Percentiles rank a stretch among this genome's conserved stretches.
These are phyloP conservation scores for Aspergillus piperis DNA, from an alignment of 2,329 filamentous ascomycete genomes.

Conservation along the genomic window DNA sequence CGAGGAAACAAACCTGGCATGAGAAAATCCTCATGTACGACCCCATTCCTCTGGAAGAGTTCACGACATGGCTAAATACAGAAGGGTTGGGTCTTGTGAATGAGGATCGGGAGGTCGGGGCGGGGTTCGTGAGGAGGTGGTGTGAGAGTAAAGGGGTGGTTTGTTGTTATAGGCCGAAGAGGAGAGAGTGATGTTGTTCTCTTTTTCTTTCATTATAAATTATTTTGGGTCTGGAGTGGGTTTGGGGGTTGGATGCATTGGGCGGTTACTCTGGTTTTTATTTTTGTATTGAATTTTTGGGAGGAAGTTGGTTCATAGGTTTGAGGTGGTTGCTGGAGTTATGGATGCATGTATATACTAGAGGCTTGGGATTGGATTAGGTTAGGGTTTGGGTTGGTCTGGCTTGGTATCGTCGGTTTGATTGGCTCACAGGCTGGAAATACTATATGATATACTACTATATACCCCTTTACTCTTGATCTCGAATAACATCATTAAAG, in stretches of 20 bases:
- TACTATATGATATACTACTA: too few species aligned
- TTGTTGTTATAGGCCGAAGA: constrained; percentile 59
- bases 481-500: too few species aligned
- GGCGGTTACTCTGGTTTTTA: too few species aligned
- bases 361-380: not conserved
- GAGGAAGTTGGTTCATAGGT: not conserved
- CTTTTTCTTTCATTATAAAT: too few species aligned
- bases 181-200: not conserved
- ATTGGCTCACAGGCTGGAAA: too few species aligned
- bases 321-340: not conserved
- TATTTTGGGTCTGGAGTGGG: too few species aligned
- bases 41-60: constrained; percentile 82
- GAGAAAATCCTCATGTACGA: constrained; percentile 95
- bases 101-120: constrained; percentile 65
- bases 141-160: constrained; percentile 85
- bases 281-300: not conserved
- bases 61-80: constrained; percentile 78
- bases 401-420: too few species aligned
- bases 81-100: constrained; percentile 64
- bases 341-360: not conserved
- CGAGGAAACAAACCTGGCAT: constrained; percentile 64
- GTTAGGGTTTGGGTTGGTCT: not conserved
- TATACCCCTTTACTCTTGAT: too few species aligned
- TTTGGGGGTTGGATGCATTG: not conserved
- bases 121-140: constrained; percentile 77